Percentiles rank a stretch among this genome's conserved stretches.
Evolutionary conservation across 1,284 basidiomycete species (phyloP).

Genomic region (Microbotryum intermedium): DNA sequence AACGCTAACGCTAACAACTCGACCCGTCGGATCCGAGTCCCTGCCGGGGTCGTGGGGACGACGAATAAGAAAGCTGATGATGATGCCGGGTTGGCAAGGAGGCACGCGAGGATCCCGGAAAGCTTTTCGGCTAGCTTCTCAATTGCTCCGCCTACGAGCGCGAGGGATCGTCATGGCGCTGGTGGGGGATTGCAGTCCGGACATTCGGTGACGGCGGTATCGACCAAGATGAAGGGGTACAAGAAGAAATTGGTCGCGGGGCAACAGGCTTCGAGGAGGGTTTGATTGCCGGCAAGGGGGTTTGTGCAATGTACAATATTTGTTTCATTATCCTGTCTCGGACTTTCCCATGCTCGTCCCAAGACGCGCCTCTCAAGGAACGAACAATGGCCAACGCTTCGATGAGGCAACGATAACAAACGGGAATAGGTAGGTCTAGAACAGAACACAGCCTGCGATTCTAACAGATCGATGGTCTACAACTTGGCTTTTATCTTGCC

Average conservation of each 20-base stretch:
- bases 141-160: constrained; percentile 12
- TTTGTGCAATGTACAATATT: no score
- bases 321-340: no score
- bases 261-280: constrained; percentile 14
- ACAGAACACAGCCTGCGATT: no score
- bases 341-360: no score
- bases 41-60: not conserved
- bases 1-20: constrained; percentile 44
- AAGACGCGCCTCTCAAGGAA: no score
- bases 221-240: constrained; percentile 25
- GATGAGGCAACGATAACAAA: no score
- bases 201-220: constrained; percentile 8
- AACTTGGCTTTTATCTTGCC: constrained; percentile 9
- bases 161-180: not conserved
- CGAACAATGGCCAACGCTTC: no score
- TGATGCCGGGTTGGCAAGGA: not conserved
- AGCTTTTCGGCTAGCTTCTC: constrained; percentile 21
- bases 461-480: not conserved
- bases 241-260: constrained; percentile 25
- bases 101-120: constrained; percentile 25
- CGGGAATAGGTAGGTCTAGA: no score
- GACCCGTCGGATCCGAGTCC: not conserved
- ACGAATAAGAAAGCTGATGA: not conserved
- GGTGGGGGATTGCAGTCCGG: not conserved
- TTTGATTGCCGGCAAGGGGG: not conserved